Evolutionary conservation across 768 basidiomycete genomes (phyloP).

Genomic region (Galerina marginata): DNA sequence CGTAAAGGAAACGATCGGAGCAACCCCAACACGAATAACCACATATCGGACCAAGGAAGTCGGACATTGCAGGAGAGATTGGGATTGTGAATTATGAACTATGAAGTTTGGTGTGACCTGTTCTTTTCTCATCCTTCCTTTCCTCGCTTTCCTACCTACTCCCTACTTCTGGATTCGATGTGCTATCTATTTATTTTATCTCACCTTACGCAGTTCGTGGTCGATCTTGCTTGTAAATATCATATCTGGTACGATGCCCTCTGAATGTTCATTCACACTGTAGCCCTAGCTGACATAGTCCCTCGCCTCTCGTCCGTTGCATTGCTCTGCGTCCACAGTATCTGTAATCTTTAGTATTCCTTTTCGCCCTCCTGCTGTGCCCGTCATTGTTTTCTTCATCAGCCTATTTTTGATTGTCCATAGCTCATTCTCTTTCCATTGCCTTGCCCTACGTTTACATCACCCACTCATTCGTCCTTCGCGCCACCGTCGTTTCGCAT

Average conservation of each 20-base stretch:
- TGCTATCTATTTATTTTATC: slow-evolving; percentile 20
- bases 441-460: not conserved
- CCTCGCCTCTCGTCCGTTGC: slow-evolving; percentile 11
- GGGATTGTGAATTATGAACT: slow-evolving; percentile 59
- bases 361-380: not conserved
- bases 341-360: not conserved
- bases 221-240: slow-evolving; percentile 20
- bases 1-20: slow-evolving; percentile 33
- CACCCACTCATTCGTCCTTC: not conserved
- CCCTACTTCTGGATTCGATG: slow-evolving; percentile 16
- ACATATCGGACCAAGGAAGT: slow-evolving; percentile 46
- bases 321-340: not conserved
- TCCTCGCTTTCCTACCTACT: slow-evolving; percentile 10
- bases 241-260: slow-evolving; percentile 30
- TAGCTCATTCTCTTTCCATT: not conserved
- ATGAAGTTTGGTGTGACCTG: not conserved
- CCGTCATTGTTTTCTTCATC: not conserved
- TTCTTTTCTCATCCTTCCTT: slow-evolving; percentile 14
- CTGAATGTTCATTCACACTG: slow-evolving; percentile 21
- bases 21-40: slow-evolving; percentile 38
- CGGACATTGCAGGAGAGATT: slow-evolving; percentile 88
- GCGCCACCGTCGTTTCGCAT: not conserved
- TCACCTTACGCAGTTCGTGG: slow-evolving; percentile 7
- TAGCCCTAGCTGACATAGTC: slow-evolving; percentile 30
- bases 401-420: not conserved